Base-by-base conservation (phyloP, 1,284 basidiomycete species). In the Baeospora myosura region DNA sequence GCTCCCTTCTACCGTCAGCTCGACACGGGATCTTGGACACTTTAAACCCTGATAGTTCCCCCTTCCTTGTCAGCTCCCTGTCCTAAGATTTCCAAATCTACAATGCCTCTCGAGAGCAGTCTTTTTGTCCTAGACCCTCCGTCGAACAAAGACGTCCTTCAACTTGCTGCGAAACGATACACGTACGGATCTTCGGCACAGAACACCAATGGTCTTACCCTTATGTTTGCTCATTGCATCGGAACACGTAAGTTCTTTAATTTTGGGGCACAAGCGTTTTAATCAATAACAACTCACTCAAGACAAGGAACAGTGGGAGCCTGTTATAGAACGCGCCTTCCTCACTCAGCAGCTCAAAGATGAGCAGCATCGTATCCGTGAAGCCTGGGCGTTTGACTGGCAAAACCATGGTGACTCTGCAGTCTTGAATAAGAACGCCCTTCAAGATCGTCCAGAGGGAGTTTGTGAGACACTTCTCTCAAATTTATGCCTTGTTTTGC, bases 381-480 rank as follows among this genome's bases (percentile, higher is more conserved):
- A 57, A 36, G 52, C 52, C 14, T 57, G 52, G 53, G 46, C 51
- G 4, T 52, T 58, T 28, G 55, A 58, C 49, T 54, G 56, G 54
- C 54, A 52, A 26, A 52, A 42, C 33, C 56, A 58, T 38, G 53
- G 53, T 20, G 51, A 50, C 23, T 38, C 43, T 4, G 48, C 43
- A 3, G 23, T 43, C 21, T 11, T 43, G 18, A 49, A 49, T 38
- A 35, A 38, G 20, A 31, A 45, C 23, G 32, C 22, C 17, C 22
- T 49, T 26, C 55, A 60, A 28, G 40, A 50, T 28, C 59, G 64
- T n/a, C 46, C 52, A 11, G 54, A 61, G 16, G 56, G 55, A 31
- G 58, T 69, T 24, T 67, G 67, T 69, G 42, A 53, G 66, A 57
- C 3, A 17, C 4, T 12, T 18, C 7, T 34, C 29, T 8, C 21